phyloP scores from a whole-genome alignment of 108 stramenopile genomes.

The Stephanodiscus triporus region DNA sequence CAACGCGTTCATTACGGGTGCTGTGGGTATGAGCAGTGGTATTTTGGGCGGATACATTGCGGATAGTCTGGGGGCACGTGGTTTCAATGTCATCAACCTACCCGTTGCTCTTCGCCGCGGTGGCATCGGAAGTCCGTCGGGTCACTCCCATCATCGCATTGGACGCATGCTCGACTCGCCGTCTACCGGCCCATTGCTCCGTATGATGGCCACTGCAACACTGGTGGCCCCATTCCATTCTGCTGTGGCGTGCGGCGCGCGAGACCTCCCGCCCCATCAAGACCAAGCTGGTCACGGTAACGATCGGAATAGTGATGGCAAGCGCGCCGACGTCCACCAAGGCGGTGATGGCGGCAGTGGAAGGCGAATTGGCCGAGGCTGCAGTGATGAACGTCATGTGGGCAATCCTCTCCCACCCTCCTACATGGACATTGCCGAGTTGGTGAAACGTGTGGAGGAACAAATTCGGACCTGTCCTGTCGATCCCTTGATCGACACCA shows the following conservation, averaged over 20 bases:
- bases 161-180: too few relatives aligned
- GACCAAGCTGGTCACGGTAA: too few relatives aligned
- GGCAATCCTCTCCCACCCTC: background rate
- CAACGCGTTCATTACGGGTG: conserved; percentile 87
- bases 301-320: background rate
- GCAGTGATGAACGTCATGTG: background rate
- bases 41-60: conserved; percentile 77
- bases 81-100: too few relatives aligned
- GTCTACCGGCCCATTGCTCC: too few relatives aligned
- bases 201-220: background rate
- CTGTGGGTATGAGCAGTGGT: conserved; percentile 68
- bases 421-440: background rate
- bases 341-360: background rate
- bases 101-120: too few relatives aligned
- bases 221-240: background rate
- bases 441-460: conserved; percentile 6
- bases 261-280: too few relatives aligned
- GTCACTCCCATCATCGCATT: too few relatives aligned
- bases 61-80: conserved; percentile 54
- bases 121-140: too few relatives aligned
- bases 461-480: background rate
- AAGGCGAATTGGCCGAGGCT: background rate
- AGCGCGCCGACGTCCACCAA: too few relatives aligned
- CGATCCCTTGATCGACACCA: background rate
- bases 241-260: background rate